A percentile compares a stretch with the other conserved stretches of the same genome.
These are phyloP conservation scores for Patellifolia procumbens DNA, from an alignment of 179 eudicot genomes.

Conservation along the genomic window DNA sequence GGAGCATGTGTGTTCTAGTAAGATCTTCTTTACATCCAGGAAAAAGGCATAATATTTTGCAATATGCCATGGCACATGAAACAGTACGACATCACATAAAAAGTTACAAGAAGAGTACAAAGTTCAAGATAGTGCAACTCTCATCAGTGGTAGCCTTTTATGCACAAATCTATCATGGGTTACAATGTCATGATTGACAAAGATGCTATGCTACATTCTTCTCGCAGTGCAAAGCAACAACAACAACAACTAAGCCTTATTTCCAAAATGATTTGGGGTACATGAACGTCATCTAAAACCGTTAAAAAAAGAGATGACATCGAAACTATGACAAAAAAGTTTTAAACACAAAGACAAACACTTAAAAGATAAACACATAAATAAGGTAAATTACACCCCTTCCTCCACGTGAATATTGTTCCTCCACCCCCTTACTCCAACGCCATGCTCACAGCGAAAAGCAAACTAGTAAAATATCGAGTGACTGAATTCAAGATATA, in stretches of 20 bases:
- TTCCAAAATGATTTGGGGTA: too few relatives aligned
- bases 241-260: too few relatives aligned
- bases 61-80: neutral
- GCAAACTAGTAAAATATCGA: neutral
- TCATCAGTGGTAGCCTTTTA: neutral
- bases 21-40: neutral
- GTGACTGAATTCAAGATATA: neutral
- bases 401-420: too few relatives aligned
- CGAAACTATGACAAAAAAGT: too few relatives aligned
- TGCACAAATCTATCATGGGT: neutral
- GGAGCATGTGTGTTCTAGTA: neutral
- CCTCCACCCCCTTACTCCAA: too few relatives aligned
- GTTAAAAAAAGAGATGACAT: too few relatives aligned
- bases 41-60: neutral
- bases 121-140: neutral
- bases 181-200: neutral
- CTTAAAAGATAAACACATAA: too few relatives aligned
- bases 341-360: too few relatives aligned
- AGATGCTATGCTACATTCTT: neutral
- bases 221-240: too few relatives aligned
- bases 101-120: neutral
- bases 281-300: too few relatives aligned
- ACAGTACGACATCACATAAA: neutral
- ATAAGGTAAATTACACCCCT: too few relatives aligned
- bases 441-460: neutral